Conservation (phyloP, 2,329 filamentous ascomycete genomes). For the Penicillium glabrum region DNA sequence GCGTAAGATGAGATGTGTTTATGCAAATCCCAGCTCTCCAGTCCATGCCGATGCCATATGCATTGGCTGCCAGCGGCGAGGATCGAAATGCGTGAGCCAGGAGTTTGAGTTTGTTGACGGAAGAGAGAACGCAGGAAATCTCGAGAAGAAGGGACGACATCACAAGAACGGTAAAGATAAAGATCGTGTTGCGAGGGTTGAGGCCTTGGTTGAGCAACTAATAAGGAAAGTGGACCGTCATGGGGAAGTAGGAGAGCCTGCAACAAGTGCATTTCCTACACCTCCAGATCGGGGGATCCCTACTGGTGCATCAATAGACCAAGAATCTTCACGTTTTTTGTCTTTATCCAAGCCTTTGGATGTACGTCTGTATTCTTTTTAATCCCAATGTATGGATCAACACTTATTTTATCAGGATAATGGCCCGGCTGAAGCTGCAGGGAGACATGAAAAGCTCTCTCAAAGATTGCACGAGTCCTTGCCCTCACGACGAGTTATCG, state of each 20-base stretch:
- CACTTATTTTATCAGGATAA: neutral
- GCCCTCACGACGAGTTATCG: slow-evolving; percentile 41
- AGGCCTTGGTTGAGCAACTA: neutral
- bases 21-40: neutral
- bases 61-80: slow-evolving; percentile 15
- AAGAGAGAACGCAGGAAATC: neutral
- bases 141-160: neutral
- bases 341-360: neutral
- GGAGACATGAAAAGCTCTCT: slow-evolving; percentile 25
- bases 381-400: neutral
- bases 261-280: neutral
- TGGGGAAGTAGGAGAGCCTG: neutral
- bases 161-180: neutral
- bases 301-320: neutral
- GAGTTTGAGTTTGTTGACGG: slow-evolving; percentile 33
- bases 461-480: slow-evolving; percentile 38
- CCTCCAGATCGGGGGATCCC: neutral
- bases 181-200: neutral
- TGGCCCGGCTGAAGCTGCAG: slow-evolving; percentile 16
- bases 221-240: neutral
- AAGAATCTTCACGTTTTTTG: neutral
- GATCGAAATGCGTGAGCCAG: slow-evolving; percentile 47
- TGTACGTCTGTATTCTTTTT: neutral
- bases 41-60: slow-evolving; percentile 7
- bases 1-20: slow-evolving; percentile 13